These are phyloP conservation scores for Penicillium simplicissimum DNA, from an alignment of 495 filamentous ascomycete genomes.

Conservation along the genomic window DNA sequence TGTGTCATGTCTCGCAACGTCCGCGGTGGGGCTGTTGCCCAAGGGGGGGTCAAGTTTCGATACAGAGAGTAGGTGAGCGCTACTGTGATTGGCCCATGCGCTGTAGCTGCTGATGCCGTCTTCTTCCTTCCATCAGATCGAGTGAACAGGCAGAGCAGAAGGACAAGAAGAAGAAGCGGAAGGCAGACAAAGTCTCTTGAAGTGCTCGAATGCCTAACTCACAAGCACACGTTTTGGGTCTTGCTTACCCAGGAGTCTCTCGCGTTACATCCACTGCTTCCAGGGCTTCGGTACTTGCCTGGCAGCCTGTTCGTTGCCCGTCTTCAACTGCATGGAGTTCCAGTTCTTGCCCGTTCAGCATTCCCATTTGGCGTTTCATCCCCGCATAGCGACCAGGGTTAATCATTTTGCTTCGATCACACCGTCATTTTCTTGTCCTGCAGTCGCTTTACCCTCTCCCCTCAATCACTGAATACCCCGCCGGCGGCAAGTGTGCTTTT, in stretches of 20 bases:
- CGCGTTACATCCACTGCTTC: not conserved
- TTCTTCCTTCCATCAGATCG: not conserved
- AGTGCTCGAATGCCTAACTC: not conserved
- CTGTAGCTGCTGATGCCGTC: not conserved
- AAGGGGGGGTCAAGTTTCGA: conserved; percentile 32
- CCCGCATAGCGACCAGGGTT: not conserved
- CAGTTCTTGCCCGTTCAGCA: not conserved
- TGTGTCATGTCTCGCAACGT: conserved; percentile 80
- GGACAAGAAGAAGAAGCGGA: conserved; percentile 2
- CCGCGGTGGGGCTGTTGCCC: conserved; percentile 39
- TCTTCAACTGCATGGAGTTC: not conserved
- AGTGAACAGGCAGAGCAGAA: not conserved
- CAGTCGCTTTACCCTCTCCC: not conserved
- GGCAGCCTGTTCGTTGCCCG: not conserved
- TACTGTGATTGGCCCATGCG: not conserved
- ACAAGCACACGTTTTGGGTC: not conserved
- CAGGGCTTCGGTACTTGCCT: not conserved
- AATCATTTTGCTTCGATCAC: not conserved
- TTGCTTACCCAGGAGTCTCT: not conserved
- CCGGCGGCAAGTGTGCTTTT: not conserved
- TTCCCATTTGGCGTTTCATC: not conserved
- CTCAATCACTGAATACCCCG: not conserved
- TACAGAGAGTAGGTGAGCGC: not conserved
- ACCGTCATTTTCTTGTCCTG: not conserved
- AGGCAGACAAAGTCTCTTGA: not conserved